Evolutionary conservation across 2,329 filamentous ascomycete species (phyloP).

Genomic region (Penicillium psychrosexuale): DNA sequence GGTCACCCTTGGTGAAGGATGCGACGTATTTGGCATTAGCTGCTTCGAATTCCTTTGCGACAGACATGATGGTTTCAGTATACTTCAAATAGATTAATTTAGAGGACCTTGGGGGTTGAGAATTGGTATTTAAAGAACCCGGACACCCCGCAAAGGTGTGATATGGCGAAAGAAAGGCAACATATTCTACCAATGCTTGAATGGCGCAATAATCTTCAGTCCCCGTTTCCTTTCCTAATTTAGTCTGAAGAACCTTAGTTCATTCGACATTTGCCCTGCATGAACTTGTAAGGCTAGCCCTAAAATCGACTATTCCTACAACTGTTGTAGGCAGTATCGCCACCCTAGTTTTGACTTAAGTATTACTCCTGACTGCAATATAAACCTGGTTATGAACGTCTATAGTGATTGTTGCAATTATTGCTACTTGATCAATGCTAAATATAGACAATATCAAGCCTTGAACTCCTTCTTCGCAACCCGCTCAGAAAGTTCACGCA

Average conservation of each 20-base stretch:
- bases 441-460: neutral
- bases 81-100: neutral
- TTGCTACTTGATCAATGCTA: neutral
- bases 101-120: conserved; percentile 1
- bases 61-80: conserved; percentile 21
- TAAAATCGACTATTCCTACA: neutral
- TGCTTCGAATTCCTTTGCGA: conserved; percentile 51
- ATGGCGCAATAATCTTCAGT: neutral
- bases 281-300: neutral
- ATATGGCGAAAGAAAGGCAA: neutral
- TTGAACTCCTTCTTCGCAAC: conserved; percentile 46
- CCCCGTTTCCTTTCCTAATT: no score
- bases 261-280: neutral
- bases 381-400: neutral
- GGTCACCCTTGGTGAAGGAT: conserved; percentile 62
- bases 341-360: neutral
- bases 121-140: conserved; percentile 8
- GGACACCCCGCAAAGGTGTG: conserved; percentile 10
- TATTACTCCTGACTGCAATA: neutral
- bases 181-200: neutral
- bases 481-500: conserved; percentile 57
- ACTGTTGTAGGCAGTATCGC: neutral
- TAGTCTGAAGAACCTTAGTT: neutral
- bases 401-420: neutral
- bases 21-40: conserved; percentile 58